Conservation (phyloP, 192 early-diverging fungal genomes). For the Linnemannia hyalina region DNA sequence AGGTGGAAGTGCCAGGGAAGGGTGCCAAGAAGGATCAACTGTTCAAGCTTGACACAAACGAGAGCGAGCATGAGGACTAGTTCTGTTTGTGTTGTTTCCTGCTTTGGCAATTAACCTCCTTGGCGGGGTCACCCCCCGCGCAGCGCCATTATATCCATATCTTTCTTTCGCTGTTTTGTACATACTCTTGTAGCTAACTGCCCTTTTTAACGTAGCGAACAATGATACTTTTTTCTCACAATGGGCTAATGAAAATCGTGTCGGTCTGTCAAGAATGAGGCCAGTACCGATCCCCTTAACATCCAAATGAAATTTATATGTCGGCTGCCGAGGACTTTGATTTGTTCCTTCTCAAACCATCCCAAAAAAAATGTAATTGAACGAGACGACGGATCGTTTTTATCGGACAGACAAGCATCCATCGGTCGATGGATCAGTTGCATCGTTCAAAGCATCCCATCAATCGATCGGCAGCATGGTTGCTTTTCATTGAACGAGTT, state of each 20-base stretch:
- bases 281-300: neutral
- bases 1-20: neutral
- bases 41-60: slow-evolving; percentile 29
- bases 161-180: neutral
- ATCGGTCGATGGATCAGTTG: neutral
- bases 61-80: slow-evolving; percentile 15
- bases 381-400: neutral
- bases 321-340: neutral
- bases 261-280: neutral
- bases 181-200: neutral
- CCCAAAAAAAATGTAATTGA: slow-evolving; percentile 19
- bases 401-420: neutral
- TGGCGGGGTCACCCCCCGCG: too few relatives aligned
- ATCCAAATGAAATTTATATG: neutral
- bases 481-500: neutral
- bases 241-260: neutral
- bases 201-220: neutral
- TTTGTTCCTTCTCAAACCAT: slow-evolving; percentile 18
- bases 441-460: neutral
- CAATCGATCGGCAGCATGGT: neutral
- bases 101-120: neutral
- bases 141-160: slow-evolving; percentile 1
- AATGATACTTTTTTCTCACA: neutral
- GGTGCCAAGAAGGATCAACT: neutral
- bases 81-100: neutral